phyloP scores from a whole-genome alignment of 306 rosid species.

The Corylus americana region DNA sequence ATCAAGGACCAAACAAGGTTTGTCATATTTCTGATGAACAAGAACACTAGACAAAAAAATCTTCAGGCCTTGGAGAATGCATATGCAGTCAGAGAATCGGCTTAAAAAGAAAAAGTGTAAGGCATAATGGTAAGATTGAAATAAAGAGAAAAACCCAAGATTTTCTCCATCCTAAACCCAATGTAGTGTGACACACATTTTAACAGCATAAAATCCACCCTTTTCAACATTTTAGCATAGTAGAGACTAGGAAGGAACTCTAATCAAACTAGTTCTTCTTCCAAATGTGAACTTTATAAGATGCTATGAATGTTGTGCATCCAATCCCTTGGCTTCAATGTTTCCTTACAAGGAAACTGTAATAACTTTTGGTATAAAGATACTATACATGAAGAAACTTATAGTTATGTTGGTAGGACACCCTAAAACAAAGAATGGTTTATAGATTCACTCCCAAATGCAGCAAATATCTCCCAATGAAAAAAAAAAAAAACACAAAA shows the following conservation, averaged over 20 bases:
- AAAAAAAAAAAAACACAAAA: neutral
- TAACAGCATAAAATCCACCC: neutral
- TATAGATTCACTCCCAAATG: slow-evolving; percentile 2
- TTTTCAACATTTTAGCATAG: neutral
- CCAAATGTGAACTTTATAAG: neutral
- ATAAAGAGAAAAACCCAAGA: neutral
- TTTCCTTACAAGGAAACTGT: neutral
- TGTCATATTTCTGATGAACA: neutral
- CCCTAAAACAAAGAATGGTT: neutral
- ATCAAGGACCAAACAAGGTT: neutral
- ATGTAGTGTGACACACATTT: neutral
- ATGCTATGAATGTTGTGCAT: neutral
- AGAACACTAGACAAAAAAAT: neutral
- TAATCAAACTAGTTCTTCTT: neutral
- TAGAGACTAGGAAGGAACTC: neutral
- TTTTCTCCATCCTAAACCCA: neutral
- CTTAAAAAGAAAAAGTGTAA: neutral
- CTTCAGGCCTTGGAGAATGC: neutral
- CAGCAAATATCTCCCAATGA: neutral
- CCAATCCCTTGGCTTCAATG: neutral
- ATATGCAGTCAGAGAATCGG: neutral
- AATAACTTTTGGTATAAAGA: neutral
- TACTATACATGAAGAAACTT: neutral
- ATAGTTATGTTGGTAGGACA: neutral
- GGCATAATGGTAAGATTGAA: neutral